A percentile compares a stretch with the other conserved stretches of the same genome.
Conservation (phyloP, 805 yeast species). For the Tetrapisispora nanseiensis region DNA sequence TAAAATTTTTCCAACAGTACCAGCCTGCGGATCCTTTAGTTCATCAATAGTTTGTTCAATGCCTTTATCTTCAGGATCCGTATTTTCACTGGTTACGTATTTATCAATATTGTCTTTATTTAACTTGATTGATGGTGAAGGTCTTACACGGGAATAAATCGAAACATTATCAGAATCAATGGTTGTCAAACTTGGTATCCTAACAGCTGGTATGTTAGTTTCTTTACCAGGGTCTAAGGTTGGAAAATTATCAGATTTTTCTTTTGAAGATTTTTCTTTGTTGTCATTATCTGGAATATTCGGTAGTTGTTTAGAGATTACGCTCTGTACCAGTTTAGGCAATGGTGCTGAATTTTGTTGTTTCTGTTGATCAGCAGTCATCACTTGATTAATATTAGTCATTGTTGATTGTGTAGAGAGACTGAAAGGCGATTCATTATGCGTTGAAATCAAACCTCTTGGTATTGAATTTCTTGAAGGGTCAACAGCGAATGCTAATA, state of each 20-base stretch:
- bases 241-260: background rate
- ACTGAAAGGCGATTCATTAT: slow-evolving; percentile 27
- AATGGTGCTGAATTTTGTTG: background rate
- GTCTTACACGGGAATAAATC: slow-evolving; percentile 2
- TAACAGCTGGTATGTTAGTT: background rate
- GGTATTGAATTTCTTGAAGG: slow-evolving; percentile 25
- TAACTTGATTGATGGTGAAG: background rate
- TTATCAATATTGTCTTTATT: background rate
- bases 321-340: background rate
- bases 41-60: background rate
- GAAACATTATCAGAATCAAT: slow-evolving; percentile 1
- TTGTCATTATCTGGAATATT: background rate
- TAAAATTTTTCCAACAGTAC: too few species aligned
- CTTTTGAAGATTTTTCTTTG: background rate
- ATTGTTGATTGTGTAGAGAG: background rate
- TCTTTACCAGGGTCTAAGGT: slow-evolving; percentile 2
- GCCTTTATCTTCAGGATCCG: background rate
- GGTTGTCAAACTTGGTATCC: background rate
- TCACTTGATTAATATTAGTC: background rate
- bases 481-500: slow-evolving; percentile 24
- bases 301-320: background rate
- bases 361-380: background rate
- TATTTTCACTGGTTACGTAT: background rate
- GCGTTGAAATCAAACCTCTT: slow-evolving; percentile 28
- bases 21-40: too few species aligned